Evolutionary conservation across 78 protist species (phyloP).

Genomic region (Isochrysis galbana): DNA sequence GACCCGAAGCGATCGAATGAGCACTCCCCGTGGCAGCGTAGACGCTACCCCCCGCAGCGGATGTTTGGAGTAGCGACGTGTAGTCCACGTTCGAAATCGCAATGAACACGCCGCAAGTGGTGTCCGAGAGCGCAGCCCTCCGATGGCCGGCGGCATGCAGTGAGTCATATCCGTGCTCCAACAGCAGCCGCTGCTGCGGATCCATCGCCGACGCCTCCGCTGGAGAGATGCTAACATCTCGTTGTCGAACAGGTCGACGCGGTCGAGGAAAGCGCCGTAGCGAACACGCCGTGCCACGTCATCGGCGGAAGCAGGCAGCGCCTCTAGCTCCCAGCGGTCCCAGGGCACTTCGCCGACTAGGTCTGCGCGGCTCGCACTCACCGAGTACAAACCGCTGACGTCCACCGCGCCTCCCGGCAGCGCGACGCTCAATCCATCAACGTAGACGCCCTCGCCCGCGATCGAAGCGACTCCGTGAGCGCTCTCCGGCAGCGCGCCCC

Average conservation of each 20-base stretch:
- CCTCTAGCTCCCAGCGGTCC: neutral
- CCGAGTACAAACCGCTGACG: no score
- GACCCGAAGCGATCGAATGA: conserved; percentile 30
- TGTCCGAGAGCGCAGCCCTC: neutral
- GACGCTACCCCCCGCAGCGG: neutral
- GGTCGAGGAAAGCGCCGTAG: conserved; percentile 1
- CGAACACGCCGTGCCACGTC: neutral
- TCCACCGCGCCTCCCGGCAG: no score
- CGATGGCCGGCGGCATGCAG: neutral
- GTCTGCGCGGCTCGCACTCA: neutral
- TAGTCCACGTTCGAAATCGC: neutral
- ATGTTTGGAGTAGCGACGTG: neutral
- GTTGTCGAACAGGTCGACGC: conserved; percentile 9
- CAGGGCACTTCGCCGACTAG: neutral
- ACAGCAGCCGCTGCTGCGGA: conserved; percentile 33
- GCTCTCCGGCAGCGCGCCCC: no score
- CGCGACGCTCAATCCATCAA: no score
- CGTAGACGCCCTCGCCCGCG: no score
- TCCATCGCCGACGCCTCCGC: conserved; percentile 22
- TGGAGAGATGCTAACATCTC: neutral
- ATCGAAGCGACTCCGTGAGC: no score
- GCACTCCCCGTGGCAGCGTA: neutral
- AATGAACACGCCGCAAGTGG: neutral
- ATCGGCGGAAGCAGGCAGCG: neutral
- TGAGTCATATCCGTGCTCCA: neutral